Percentiles rank a stretch among this genome's conserved stretches.
Evolutionary conservation across 2,329 filamentous ascomycete genomes (phyloP).

Genomic region (Alternaria triticina): DNA sequence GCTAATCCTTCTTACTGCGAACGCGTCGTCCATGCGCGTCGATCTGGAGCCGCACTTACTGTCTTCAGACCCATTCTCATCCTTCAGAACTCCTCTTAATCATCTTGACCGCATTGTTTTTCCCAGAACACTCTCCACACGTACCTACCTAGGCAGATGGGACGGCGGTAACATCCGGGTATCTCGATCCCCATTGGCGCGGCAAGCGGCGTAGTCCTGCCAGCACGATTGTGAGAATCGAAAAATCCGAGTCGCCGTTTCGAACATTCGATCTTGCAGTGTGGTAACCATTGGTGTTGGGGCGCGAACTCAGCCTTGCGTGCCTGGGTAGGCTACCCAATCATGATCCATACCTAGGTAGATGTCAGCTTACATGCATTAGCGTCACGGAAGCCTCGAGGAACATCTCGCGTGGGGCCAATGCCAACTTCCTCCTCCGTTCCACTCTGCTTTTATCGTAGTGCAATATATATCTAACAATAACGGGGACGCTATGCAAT

Average conservation of each 20-base stretch:
- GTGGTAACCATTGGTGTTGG: not conserved
- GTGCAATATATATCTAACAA: not conserved
- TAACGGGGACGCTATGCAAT: no score
- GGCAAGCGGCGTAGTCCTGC: rapidly evolving
- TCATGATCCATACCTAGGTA: not conserved
- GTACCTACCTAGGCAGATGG: no score
- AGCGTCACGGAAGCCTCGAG: not conserved
- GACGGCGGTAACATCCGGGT: no score
- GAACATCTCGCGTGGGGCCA: not conserved
- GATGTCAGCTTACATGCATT: not conserved
- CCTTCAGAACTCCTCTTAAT: not conserved
- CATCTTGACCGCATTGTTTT: not conserved
- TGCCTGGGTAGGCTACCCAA: not conserved
- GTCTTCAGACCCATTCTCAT: not conserved
- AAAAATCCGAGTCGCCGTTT: no score
- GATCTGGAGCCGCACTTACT: not conserved
- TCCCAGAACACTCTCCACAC: no score
- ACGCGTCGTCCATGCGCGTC: rapidly evolving
- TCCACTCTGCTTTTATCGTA: not conserved
- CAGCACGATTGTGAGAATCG: not conserved
- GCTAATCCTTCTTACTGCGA: not conserved
- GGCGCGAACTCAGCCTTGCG: not conserved
- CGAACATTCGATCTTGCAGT: not conserved
- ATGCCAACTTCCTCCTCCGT: rapidly evolving
- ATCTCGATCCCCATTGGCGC: not conserved